Percentiles rank a stretch among this genome's conserved stretches.
Evolutionary conservation across 768 basidiomycete species (phyloP).

Genomic region (Suillus brevipes): DNA sequence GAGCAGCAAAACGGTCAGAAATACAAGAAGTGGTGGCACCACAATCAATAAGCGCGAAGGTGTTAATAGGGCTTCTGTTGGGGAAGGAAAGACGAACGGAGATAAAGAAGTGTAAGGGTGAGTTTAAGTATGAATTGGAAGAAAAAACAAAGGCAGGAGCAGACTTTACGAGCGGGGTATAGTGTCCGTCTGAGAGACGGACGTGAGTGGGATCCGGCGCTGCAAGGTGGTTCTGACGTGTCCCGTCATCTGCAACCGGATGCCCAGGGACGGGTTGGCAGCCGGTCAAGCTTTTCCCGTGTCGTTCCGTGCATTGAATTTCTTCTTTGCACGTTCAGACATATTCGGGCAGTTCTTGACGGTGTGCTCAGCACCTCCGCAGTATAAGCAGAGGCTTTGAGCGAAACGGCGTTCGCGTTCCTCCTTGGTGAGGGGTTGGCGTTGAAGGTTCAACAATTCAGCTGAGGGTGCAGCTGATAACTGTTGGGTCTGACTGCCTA

Average conservation of each 20-base stretch:
- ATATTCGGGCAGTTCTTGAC: no score
- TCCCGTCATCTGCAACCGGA: neutral
- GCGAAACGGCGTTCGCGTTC: no score
- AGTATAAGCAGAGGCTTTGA: no score
- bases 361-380: no score
- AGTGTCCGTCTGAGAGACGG: neutral
- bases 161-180: neutral
- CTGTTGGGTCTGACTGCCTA: no score
- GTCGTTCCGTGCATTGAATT: neutral
- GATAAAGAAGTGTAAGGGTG: neutral
- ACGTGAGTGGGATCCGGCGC: neutral
- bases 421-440: no score
- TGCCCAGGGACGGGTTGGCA: neutral
- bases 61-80: conserved; percentile 18
- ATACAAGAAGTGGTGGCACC: conserved; percentile 39
- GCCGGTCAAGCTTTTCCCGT: neutral
- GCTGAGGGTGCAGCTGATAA: no score
- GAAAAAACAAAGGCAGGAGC: neutral
- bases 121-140: neutral
- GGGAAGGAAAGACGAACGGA: neutral
- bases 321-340: no score
- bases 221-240: neutral
- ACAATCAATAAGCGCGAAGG: conserved; percentile 38
- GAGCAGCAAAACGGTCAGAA: conserved; percentile 33
- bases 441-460: no score